Percentiles rank a stretch among this genome's conserved stretches.
Conservation (phyloP, 169 alveolate genomes). For the Plasmodium relictum region DNA sequence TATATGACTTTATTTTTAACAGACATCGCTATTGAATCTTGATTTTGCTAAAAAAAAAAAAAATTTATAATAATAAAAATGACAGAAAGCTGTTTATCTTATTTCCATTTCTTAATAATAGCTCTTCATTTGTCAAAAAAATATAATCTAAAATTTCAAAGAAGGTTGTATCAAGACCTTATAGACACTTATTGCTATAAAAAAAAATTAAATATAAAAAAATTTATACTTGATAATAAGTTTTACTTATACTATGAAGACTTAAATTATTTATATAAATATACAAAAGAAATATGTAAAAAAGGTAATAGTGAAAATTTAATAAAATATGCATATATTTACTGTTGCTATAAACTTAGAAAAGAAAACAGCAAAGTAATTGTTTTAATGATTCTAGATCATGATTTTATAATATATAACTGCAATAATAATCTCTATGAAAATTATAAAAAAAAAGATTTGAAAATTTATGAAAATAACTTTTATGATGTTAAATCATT, state of each 20-base stretch:
- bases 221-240: not conserved
- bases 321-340: slow-evolving; percentile 66
- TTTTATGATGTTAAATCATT: slow-evolving; percentile 40
- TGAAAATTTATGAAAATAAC: slow-evolving; percentile 31
- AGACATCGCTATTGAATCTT: no score
- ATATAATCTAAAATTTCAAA: slow-evolving; percentile 68
- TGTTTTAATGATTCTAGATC: slow-evolving; percentile 59
- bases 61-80: no score
- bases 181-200: slow-evolving; percentile 45
- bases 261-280: slow-evolving; percentile 33
- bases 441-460: slow-evolving; percentile 7
- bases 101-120: slow-evolving; percentile 21
- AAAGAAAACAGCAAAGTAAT: slow-evolving; percentile 45
- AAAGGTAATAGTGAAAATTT: slow-evolving; percentile 46
- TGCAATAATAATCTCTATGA: slow-evolving; percentile 6
- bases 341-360: slow-evolving; percentile 60
- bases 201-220: slow-evolving; percentile 7
- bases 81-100: not conserved
- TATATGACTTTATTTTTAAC: no score
- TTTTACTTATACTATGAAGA: slow-evolving; percentile 38
- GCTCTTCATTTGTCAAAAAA: slow-evolving; percentile 66
- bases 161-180: slow-evolving; percentile 53
- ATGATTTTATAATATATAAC: slow-evolving; percentile 57
- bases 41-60: no score
- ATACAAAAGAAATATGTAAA: slow-evolving; percentile 42